A percentile compares a stretch with the other conserved stretches of the same genome.
Evolutionary conservation across 2,329 filamentous ascomycete species (phyloP).

Genomic region (Colletotrichum sp.): DNA sequence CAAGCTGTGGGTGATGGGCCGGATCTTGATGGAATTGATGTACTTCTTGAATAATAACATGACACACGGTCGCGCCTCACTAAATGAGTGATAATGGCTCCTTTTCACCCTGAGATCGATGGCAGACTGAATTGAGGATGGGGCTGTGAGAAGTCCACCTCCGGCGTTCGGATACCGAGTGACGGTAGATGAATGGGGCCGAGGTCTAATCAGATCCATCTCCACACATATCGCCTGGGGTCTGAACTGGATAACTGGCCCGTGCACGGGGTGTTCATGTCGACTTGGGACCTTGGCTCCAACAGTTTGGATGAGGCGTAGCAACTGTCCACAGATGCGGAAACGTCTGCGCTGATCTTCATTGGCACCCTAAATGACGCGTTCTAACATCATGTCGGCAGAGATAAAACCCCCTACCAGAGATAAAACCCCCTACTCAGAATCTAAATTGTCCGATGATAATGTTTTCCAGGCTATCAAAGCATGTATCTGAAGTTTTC

Average conservation of each 20-base stretch:
- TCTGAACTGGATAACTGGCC: not conserved
- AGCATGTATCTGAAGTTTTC: slow-evolving; percentile 53
- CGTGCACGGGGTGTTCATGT: not conserved
- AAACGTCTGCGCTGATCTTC: not conserved
- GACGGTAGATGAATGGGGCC: not conserved
- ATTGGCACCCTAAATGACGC: not conserved
- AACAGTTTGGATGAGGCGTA: not conserved
- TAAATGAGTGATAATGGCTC: not conserved
- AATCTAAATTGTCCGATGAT: not conserved
- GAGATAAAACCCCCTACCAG: not conserved
- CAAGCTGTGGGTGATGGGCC: not conserved
- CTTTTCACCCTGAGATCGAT: not conserved
- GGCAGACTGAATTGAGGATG: not conserved
- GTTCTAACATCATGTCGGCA: not conserved
- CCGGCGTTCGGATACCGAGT: not conserved
- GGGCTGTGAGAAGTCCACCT: not conserved
- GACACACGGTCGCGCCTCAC: not conserved
- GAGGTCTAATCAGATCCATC: not conserved
- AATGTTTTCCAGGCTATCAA: slow-evolving; percentile 27
- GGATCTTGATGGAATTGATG: not conserved
- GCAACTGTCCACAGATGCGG: not conserved
- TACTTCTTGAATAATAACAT: not conserved
- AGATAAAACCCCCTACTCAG: not conserved
- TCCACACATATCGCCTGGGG: not conserved
- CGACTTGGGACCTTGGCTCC: not conserved